Percentiles rank a stretch among this genome's conserved stretches.
Evolutionary conservation across 225 moss, liverwort and hornwort species (phyloP).

Genomic region (Bryoerythrophyllum caledonicum): DNA sequence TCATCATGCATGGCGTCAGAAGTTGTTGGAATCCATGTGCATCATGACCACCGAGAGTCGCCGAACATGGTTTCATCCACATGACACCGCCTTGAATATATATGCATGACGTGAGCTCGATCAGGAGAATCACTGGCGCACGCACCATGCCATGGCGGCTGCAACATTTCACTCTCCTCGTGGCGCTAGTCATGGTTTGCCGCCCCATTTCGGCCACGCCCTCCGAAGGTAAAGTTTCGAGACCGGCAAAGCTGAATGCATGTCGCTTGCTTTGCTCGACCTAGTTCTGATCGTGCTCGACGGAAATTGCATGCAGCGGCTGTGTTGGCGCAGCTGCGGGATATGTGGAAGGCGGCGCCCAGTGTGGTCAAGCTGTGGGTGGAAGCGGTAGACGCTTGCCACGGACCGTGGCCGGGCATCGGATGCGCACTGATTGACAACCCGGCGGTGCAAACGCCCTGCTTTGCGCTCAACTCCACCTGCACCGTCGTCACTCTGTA

Average conservation of each 20-base stretch:
- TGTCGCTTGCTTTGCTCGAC: not conserved
- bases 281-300: not conserved
- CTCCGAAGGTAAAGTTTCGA: constrained; percentile 32
- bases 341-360: constrained; percentile 55
- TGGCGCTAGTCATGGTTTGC: constrained; percentile 18
- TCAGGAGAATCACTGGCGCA: not conserved
- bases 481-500: constrained; percentile 60
- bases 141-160: constrained; percentile 36
- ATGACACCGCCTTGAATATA: constrained; percentile 20
- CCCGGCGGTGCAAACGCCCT: constrained; percentile 31
- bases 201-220: constrained; percentile 35
- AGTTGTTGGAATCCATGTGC: not conserved
- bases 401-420: constrained; percentile 63
- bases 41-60: not conserved
- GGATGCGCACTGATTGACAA: constrained; percentile 35
- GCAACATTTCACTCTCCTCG: constrained; percentile 13
- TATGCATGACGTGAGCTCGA: not conserved
- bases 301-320: constrained; percentile 31
- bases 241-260: not conserved
- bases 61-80: not conserved
- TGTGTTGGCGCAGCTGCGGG: constrained; percentile 52
- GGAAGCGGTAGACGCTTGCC: constrained; percentile 59
- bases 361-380: constrained; percentile 61
- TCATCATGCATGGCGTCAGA: not conserved
- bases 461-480: constrained; percentile 41